These are phyloP conservation scores for Erythrophleum fordii DNA, from an alignment of 306 rosid genomes.

Conservation along the genomic window DNA sequence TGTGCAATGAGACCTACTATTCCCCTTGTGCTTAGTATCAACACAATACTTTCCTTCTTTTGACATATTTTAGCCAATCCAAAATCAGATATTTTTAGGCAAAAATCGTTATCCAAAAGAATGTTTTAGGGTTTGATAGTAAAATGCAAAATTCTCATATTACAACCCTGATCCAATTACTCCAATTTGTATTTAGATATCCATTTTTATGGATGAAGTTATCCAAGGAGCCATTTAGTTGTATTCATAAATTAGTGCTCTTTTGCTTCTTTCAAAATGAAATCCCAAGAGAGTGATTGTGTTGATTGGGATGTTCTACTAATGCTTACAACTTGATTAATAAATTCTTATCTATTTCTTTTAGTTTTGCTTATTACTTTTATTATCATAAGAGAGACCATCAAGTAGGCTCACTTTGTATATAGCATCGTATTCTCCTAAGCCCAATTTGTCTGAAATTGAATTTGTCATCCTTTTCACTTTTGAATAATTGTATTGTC, in stretches of 20 bases:
- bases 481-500: conserved; percentile 23
- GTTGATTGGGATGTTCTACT: conserved; percentile 51
- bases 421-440: conserved; percentile 51
- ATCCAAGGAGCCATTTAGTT: conserved; percentile 52
- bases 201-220: conserved; percentile 28
- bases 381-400: conserved; percentile 43
- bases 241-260: conserved; percentile 50
- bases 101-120: conserved; percentile 35
- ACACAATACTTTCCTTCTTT: conserved; percentile 43
- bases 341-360: conserved; percentile 49
- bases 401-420: conserved; percentile 42
- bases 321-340: conserved; percentile 54
- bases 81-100: conserved; percentile 51
- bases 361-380: conserved; percentile 33
- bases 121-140: conserved; percentile 45
- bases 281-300: conserved; percentile 47
- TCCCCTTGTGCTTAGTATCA: conserved; percentile 37
- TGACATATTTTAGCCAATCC: conserved; percentile 43
- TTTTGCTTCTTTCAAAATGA: conserved; percentile 36
- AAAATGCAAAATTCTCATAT: conserved; percentile 46
- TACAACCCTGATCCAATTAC: conserved; percentile 48
- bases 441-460: conserved; percentile 35
- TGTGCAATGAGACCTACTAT: conserved; percentile 45
- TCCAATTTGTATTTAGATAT: conserved; percentile 22
- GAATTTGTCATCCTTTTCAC: conserved; percentile 40